Base-by-base conservation (phyloP, 352 stramenopile genomes). In the Achlya hypogyna region DNA sequence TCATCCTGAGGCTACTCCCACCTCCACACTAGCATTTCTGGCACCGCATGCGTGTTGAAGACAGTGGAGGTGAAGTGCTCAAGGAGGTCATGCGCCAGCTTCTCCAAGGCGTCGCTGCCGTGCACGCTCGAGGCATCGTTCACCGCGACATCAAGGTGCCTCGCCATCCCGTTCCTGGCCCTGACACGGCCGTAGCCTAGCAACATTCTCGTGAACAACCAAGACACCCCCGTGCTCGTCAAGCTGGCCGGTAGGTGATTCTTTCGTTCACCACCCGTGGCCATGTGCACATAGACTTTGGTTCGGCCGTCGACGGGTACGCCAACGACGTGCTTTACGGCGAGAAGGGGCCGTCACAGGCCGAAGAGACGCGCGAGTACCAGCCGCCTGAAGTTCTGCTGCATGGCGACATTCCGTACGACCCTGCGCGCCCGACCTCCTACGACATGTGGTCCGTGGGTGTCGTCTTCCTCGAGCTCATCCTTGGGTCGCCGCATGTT, bases 301-400 rank as follows among this genome's bases (percentile, higher is more conserved):
- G 88, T 9, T 95, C 84, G 20, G 89, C 89, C 16, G 81, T 95
- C 12, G 83, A 95, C 53, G 76, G 86, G 4, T 87, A 89, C 69
- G 86, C 81, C 4, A 71, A 89, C 18, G 69, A 72, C 0, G 77
- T 89, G 53, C 75, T 98, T 60, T 95, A 97, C 72, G 59, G 66
- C 27, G 52, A 67, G 65, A 63, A 75, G 8, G 91, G 92, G 1
- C 94, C 95, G 18, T 91, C 78, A 34, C 82, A 95, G 70, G 78
- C 73, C 16, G 96, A 98, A 74, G 87, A 97, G 73, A 98, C 95
- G 31, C 78, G 96, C 51, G 89, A 98, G 70, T 99, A 98, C 74
- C 88, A 96, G 56, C 91, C 94, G 32, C 96, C 96, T 4, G 95
- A 98, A 69, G 86, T 92, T n/a, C 63, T 93, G 6, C 89, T 91